phyloP scores from a whole-genome alignment of 768 basidiomycete genomes.

The Hortiboletus flavorubellus region DNA sequence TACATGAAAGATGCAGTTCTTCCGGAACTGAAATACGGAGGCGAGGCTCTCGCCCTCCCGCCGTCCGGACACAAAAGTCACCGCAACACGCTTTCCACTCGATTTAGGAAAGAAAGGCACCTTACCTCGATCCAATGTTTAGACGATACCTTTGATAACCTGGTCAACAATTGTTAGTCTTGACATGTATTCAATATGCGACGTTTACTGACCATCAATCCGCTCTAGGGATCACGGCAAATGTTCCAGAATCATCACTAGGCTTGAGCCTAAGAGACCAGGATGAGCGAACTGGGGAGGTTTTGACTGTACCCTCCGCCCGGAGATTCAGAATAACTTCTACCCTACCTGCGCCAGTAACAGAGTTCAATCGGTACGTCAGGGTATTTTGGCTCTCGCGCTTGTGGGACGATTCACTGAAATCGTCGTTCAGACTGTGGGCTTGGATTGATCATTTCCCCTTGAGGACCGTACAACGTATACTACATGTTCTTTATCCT shows the following conservation, averaged over 20 bases:
- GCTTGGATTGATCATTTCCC: conserved; percentile 34
- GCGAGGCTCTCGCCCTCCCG: conserved; percentile 13
- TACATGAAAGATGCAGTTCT: conserved; percentile 35
- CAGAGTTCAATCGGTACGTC: conserved; percentile 31
- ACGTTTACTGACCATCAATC: conserved; percentile 2
- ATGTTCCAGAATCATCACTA: conserved; percentile 30
- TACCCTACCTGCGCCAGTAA: conserved; percentile 29
- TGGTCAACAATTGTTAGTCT: conserved; percentile 30
- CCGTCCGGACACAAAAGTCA: conserved; percentile 35
- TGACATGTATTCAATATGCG: neutral
- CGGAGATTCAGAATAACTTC: conserved; percentile 26
- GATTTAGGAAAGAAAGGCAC: conserved; percentile 32
- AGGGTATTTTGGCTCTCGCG: neutral
- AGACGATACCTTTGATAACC: conserved; percentile 23
- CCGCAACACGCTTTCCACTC: conserved; percentile 32
- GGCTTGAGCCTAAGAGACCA: conserved; percentile 22
- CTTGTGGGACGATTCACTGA: neutral
- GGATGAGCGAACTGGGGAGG: conserved; percentile 28
- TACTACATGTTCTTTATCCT: conserved; percentile 45
- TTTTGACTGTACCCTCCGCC: conserved; percentile 32
- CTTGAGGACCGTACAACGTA: conserved; percentile 32
- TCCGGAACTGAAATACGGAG: conserved; percentile 30
- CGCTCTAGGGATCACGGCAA: conserved; percentile 23
- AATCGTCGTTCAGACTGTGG: conserved; percentile 20
- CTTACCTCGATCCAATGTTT: conserved; percentile 29